A percentile compares a stretch with the other conserved stretches of the same genome.
phyloP scores from a whole-genome alignment of 78 protist species.

The Pelomyxa schiedti region DNA sequence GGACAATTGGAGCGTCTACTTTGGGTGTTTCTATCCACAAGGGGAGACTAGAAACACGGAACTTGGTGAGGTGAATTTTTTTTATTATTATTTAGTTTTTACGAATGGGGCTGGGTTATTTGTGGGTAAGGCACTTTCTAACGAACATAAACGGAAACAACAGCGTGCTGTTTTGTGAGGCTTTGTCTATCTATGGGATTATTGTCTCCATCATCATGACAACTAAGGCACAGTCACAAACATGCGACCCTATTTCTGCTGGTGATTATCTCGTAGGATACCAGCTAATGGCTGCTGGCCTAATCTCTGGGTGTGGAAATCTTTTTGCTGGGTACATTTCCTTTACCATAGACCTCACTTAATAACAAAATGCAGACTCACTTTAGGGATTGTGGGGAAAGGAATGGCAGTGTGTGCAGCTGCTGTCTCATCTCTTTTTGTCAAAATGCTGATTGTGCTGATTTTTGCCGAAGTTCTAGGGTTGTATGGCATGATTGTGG shows the following conservation, averaged over 20 bases:
- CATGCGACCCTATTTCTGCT: neutral
- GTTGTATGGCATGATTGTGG: constrained; percentile 87
- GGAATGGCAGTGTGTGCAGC: constrained; percentile 98
- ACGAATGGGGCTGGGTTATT: no score
- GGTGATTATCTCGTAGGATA: constrained; percentile 48
- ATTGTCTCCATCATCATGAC: constrained; percentile 87
- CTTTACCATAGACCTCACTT: neutral
- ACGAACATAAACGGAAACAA: no score
- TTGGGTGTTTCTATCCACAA: no score
- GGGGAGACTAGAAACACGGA: no score
- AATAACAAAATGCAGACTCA: constrained; percentile 22
- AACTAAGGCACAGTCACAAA: neutral
- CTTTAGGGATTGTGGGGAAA: constrained; percentile 76
- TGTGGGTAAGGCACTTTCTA: no score
- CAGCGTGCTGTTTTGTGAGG: constrained; percentile 94
- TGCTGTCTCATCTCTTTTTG: constrained; percentile 79
- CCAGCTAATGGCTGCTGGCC: constrained; percentile 72
- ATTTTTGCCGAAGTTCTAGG: constrained; percentile 92
- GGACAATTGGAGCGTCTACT: no score
- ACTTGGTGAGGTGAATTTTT: no score
- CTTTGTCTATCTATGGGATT: constrained; percentile 98
- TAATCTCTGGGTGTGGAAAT: constrained; percentile 75
- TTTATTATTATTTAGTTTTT: no score
- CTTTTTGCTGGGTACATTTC: constrained; percentile 63
- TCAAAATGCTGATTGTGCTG: constrained; percentile 85